phyloP scores from a whole-genome alignment of 2,329 filamentous ascomycete species.

The Pseudogymnoascus sp. region DNA sequence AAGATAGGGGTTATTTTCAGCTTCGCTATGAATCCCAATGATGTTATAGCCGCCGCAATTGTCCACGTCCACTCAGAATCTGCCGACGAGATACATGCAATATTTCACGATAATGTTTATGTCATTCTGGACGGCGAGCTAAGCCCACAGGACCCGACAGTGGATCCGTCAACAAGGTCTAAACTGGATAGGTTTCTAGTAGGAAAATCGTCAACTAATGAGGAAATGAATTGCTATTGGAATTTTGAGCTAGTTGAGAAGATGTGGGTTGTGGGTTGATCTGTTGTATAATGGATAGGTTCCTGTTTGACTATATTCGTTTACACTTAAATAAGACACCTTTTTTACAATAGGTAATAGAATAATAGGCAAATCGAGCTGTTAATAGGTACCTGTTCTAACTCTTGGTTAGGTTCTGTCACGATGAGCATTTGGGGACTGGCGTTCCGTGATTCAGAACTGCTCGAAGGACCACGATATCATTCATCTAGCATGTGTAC shows the following conservation, averaged over 20 bases:
- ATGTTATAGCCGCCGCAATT: not conserved
- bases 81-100: not conserved
- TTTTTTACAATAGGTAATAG: not conserved
- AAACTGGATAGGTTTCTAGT: not conserved
- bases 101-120: not conserved
- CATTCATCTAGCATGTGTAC: too few species aligned
- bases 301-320: not conserved
- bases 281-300: not conserved
- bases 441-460: too few species aligned
- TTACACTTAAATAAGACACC: not conserved
- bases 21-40: not conserved
- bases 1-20: not conserved
- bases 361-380: too few species aligned
- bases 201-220: not conserved
- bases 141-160: not conserved
- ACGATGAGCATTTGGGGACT: too few species aligned
- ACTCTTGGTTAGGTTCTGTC: too few species aligned
- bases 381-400: too few species aligned
- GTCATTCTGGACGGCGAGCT: not conserved
- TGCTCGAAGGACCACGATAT: too few species aligned
- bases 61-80: not conserved
- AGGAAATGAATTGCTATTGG: not conserved
- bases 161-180: not conserved
- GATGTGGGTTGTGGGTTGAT: not conserved
- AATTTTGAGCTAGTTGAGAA: slow-evolving; percentile 1